Evolutionary conservation across 2,329 filamentous ascomycete genomes (phyloP).

Genomic region (Alternaria triticina): DNA sequence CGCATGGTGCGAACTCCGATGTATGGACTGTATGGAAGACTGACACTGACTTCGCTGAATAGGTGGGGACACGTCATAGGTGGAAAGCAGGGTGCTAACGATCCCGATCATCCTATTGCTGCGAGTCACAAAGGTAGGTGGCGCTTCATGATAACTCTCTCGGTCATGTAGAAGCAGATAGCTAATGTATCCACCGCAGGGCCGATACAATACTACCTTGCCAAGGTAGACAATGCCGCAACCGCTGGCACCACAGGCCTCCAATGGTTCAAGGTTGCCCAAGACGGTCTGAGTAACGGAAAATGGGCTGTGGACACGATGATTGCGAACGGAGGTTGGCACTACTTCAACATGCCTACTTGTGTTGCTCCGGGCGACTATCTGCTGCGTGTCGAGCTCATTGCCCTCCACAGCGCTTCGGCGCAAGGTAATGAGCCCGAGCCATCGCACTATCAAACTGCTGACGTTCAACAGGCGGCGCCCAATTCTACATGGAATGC

Average conservation of each 20-base stretch:
- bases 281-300: conserved; percentile 43
- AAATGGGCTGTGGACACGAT: conserved; percentile 56
- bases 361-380: conserved; percentile 46
- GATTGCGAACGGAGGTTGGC: conserved; percentile 53
- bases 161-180: background rate
- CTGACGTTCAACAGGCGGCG: background rate
- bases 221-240: conserved; percentile 45
- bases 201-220: conserved; percentile 29
- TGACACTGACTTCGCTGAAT: background rate
- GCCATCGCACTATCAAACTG: background rate
- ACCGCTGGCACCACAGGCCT: conserved; percentile 41
- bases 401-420: conserved; percentile 48
- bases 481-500: conserved; percentile 32
- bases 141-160: background rate
- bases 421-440: background rate
- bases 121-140: conserved; percentile 53
- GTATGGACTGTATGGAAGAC: background rate
- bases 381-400: conserved; percentile 49
- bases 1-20: conserved; percentile 52
- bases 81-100: conserved; percentile 56
- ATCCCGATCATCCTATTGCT: conserved; percentile 57
- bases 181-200: conserved; percentile 7
- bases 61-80: conserved; percentile 49
- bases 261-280: conserved; percentile 48
- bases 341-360: conserved; percentile 43